Base-by-base conservation (phyloP, 108 stramenopile species). In the Thalassiosira profunda region DNA sequence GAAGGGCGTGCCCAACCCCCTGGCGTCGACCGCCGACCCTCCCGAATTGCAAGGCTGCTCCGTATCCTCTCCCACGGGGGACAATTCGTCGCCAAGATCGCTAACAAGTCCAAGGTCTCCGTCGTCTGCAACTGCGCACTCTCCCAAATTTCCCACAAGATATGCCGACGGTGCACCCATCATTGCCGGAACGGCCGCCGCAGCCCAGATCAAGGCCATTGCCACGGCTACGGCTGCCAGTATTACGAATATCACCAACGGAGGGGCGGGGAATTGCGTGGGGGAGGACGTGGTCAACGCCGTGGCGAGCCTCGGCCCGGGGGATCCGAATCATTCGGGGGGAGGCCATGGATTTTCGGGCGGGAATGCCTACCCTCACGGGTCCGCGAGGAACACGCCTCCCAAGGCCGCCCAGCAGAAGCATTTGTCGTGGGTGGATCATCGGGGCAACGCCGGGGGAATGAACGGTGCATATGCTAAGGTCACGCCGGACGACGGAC, bases 131-230 rank as follows among this genome's bases (percentile, higher is more conserved):
- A 36, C 1, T 23, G 15, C 11, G 35, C 33, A 1, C 34, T 57
- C 15, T 26, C 33, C 31, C 35, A 31, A 4, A 57, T 38, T n/a
- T 17, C 34, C 17, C 31, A 11, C 11, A 20, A 35, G 55, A 56
- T 56, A 56, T 56, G 6, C 63, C 2, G 76, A 77, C 41, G 76
- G 76, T 29, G 76, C 76, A 33, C 76, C 76, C 36, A 77, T 77
- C 15, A 77, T 77, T 25, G 67, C 76, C 18, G 76, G 76, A 24
- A 77, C 76, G 11, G 76, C 76, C 21, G 76, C 76, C 25, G n/a
- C n/a, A n/a, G 68, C 76, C 14, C 58, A 59, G 25, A 55, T 69
- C 48, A 34, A 28, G 63, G 37, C 28, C 29, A 46, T 46, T 38
- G 66, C 59, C 24, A 77, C 61, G 54, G 76, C 76, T 34, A 69